phyloP scores from a whole-genome alignment of 2,329 filamentous ascomycete genomes.

The Cryphonectria radicalis region DNA sequence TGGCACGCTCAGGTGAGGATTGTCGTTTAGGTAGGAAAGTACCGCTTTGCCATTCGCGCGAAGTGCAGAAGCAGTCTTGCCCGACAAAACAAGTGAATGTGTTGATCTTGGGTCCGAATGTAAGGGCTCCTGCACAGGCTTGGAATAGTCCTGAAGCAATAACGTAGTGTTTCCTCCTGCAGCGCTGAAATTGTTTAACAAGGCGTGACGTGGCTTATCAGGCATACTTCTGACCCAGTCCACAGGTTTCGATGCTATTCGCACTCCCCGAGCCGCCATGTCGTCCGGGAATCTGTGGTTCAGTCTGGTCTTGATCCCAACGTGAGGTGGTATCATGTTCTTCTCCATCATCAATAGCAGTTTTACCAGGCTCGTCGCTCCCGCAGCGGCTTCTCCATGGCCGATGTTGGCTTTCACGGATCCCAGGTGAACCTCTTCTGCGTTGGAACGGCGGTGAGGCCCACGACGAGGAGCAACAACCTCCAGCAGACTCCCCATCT shows the following conservation, averaged over 20 bases:
- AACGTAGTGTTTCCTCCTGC: not conserved
- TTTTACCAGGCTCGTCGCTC: conserved; percentile 43
- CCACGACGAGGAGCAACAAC: not conserved
- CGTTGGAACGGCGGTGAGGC: not conserved
- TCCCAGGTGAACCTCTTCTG: conserved; percentile 44
- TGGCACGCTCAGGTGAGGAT: not conserved
- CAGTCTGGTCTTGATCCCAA: conserved; percentile 49
- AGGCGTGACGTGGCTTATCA: not conserved
- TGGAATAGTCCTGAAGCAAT: not conserved
- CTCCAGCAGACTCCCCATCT: not conserved
- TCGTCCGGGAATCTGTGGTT: conserved; percentile 33
- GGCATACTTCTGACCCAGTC: not conserved
- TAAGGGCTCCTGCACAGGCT: not conserved
- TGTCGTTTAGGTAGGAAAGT: not conserved
- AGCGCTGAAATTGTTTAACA: not conserved
- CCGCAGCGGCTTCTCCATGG: conserved; percentile 47
- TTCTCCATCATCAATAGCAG: conserved; percentile 49
- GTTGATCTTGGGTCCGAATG: not conserved
- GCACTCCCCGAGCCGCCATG: not conserved
- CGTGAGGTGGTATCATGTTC: conserved; percentile 48
- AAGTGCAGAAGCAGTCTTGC: not conserved
- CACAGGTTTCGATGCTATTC: not conserved
- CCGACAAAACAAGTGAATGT: not conserved
- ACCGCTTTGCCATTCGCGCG: not conserved
- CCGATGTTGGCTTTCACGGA: conserved; percentile 50